Conservation (phyloP, 805 yeast genomes). For the Yamadazyma ubonensis region DNA sequence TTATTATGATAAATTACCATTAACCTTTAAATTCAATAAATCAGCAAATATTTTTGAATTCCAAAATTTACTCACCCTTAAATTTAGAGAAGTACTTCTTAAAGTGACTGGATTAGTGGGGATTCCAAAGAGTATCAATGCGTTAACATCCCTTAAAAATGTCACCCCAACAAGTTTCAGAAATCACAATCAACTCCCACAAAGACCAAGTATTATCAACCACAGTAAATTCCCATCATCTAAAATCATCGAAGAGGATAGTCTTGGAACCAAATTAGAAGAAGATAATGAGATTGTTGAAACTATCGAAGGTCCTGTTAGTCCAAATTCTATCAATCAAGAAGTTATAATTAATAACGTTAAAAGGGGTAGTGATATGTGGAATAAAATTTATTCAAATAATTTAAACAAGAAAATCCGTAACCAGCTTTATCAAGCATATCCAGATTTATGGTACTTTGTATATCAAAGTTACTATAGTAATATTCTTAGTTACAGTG, state of each 20-base stretch:
- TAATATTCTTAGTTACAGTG: slow-evolving; percentile 69
- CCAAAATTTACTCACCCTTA: slow-evolving; percentile 42
- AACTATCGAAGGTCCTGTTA: slow-evolving; percentile 45
- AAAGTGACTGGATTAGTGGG: slow-evolving; percentile 82
- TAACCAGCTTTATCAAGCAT: slow-evolving; percentile 66
- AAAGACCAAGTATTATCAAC: slow-evolving; percentile 30
- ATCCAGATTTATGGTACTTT: slow-evolving; percentile 82
- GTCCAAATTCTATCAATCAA: slow-evolving; percentile 28
- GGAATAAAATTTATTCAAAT: slow-evolving; percentile 68
- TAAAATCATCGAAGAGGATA: slow-evolving; percentile 39
- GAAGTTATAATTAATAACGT: slow-evolving; percentile 27
- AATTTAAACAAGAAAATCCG: slow-evolving; percentile 70
- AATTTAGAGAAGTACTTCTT: slow-evolving; percentile 73
- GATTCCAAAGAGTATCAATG: slow-evolving; percentile 80
- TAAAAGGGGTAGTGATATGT: slow-evolving; percentile 60
- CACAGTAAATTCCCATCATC: slow-evolving; percentile 35
- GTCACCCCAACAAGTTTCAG: slow-evolving; percentile 56
- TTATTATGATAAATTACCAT: slow-evolving; percentile 38
- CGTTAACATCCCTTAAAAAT: slow-evolving; percentile 60
- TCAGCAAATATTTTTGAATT: slow-evolving; percentile 35
- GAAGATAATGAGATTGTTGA: slow-evolving; percentile 20
- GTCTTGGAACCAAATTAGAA: slow-evolving; percentile 35
- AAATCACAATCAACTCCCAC: slow-evolving; percentile 22
- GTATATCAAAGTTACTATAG: slow-evolving; percentile 73
- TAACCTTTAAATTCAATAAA: slow-evolving; percentile 32